phyloP scores from a whole-genome alignment of 148 eudicot genomes.

The Silene uniflora region DNA sequence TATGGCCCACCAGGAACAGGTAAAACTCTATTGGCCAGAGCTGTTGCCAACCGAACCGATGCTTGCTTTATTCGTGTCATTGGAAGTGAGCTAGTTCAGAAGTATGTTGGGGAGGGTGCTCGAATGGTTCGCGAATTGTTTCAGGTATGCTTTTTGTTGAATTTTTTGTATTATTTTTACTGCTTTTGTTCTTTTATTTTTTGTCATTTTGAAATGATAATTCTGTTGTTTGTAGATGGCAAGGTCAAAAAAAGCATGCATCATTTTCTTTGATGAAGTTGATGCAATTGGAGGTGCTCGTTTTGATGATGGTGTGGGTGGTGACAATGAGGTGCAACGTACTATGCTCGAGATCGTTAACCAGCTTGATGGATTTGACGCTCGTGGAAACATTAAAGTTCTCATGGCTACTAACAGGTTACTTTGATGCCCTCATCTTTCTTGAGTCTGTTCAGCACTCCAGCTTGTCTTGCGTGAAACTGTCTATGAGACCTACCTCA shows the following conservation, averaged over 20 bases:
- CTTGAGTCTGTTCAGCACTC: no score
- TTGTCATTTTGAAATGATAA: not conserved
- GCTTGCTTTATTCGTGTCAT: constrained; percentile 98
- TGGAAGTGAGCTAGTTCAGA: constrained; percentile 97
- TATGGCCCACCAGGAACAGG: constrained; percentile 99
- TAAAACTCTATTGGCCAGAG: constrained; percentile 90
- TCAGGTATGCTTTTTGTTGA: constrained; percentile 48
- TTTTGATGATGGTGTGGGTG: constrained; percentile 89
- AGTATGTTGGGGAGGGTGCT: constrained; percentile 99
- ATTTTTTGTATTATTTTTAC: not conserved
- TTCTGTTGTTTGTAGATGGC: constrained; percentile 10
- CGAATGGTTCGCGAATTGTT: constrained; percentile 98
- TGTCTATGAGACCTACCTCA: no score
- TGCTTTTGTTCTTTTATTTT: not conserved
- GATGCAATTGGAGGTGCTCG: constrained; percentile 94
- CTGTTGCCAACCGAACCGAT: constrained; percentile 97
- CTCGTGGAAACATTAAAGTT: constrained; percentile 89
- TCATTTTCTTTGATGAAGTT: constrained; percentile 84
- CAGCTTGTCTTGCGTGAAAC: no score
- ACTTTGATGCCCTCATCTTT: not conserved
- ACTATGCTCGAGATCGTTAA: constrained; percentile 97
- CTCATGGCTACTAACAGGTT: constrained; percentile 95
- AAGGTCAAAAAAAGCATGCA: constrained; percentile 22
- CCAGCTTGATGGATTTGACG: constrained; percentile 96
- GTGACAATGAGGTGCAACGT: constrained; percentile 91